Evolutionary conservation across 2,329 filamentous ascomycete species (phyloP).

Genomic region (Graphiopsis chlorocephala): DNA sequence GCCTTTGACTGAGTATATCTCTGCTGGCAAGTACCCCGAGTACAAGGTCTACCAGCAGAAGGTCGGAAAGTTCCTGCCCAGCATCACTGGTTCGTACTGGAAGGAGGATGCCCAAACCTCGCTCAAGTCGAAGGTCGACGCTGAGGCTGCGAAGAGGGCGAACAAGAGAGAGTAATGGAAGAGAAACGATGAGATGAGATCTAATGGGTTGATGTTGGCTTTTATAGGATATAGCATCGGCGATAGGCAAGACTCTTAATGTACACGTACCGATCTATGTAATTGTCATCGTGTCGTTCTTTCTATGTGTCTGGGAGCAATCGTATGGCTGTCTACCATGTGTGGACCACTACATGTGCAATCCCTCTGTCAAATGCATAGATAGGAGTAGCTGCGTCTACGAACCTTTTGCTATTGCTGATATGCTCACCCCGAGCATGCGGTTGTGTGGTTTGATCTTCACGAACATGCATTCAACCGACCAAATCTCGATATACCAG

Average conservation of each 20-base stretch:
- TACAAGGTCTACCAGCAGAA: conserved; percentile 80
- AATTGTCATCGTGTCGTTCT: not conserved
- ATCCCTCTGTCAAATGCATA: not conserved
- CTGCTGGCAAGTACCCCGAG: conserved; percentile 78
- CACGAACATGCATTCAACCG: not conserved
- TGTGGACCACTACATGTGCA: not conserved
- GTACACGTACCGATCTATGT: not conserved
- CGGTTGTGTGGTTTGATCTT: not conserved
- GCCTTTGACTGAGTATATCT: conserved; percentile 80
- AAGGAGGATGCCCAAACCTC: conserved; percentile 28
- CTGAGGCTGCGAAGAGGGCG: conserved; percentile 19
- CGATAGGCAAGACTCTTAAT: not conserved
- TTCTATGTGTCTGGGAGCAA: not conserved
- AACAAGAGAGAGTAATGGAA: not conserved
- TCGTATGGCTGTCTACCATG: not conserved
- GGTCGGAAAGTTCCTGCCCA: conserved; percentile 81
- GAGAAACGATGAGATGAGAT: not conserved
- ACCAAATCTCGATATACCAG: not conserved
- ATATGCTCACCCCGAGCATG: fast-evolving
- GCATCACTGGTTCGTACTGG: conserved; percentile 33
- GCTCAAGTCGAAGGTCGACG: conserved; percentile 19
- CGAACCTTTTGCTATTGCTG: not conserved
- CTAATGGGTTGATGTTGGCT: not conserved
- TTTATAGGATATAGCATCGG: not conserved
- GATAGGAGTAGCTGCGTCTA: not conserved